A percentile compares a stretch with the other conserved stretches of the same genome.
phyloP scores from a whole-genome alignment of 2,329 filamentous ascomycete genomes.

The Fulvia fulva region DNA sequence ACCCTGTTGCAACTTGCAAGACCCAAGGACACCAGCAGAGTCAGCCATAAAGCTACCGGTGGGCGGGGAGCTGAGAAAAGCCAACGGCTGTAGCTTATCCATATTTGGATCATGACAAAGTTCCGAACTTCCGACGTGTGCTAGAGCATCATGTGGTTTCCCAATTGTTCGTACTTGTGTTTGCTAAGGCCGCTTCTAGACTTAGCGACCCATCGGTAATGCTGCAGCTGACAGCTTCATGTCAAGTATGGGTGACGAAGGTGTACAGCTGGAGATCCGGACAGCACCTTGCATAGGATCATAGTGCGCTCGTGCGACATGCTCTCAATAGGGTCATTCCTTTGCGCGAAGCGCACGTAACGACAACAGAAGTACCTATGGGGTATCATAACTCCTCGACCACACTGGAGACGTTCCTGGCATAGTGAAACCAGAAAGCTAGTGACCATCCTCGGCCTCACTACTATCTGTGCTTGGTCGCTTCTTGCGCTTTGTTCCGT shows the following conservation, averaged over 20 bases:
- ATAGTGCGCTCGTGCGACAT: too few relatives aligned
- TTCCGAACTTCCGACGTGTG: neutral
- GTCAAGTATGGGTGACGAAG: too few relatives aligned
- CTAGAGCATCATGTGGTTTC: neutral
- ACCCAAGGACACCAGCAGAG: neutral
- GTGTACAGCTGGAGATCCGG: too few relatives aligned
- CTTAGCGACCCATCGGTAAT: neutral
- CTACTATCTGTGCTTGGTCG: constrained; percentile 7
- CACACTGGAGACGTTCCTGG: neutral
- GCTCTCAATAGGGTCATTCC: neutral
- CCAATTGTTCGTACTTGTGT: neutral
- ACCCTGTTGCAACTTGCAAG: neutral
- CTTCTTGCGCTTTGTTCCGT: constrained; percentile 14
- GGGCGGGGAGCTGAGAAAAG: neutral
- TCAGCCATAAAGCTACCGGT: neutral
- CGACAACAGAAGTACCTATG: neutral
- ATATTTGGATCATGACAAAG: neutral
- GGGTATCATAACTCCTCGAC: neutral
- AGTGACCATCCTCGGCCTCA: neutral
- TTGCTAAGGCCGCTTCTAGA: neutral
- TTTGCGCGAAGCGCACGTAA: neutral
- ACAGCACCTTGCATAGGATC: too few relatives aligned
- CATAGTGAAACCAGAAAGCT: neutral
- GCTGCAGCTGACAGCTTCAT: neutral
- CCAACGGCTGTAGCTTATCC: too few relatives aligned